Conservation (phyloP, 805 yeast genomes). For the Zygosaccharomyces kombuchaensis region DNA sequence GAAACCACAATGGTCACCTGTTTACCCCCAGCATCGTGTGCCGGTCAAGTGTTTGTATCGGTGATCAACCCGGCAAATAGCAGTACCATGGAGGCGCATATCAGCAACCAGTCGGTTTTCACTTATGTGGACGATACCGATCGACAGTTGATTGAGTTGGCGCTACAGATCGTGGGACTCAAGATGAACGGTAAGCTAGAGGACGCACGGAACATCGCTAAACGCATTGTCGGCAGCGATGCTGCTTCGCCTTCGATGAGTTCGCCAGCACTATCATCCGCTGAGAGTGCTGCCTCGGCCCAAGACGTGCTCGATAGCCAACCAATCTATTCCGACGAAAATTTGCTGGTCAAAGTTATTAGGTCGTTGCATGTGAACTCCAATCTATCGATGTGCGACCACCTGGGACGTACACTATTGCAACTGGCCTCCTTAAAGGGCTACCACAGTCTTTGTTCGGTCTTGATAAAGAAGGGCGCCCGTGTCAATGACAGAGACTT, state of each 20-base stretch:
- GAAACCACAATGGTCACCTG: constrained; percentile 90
- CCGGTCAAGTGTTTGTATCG: constrained; percentile 92
- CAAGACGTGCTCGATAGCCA: constrained; percentile 8
- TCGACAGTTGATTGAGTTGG: constrained; percentile 88
- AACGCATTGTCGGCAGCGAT: constrained; percentile 70
- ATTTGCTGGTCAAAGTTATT: constrained; percentile 45
- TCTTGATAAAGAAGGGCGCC: constrained; percentile 61
- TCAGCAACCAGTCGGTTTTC: constrained; percentile 47
- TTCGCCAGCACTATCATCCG: constrained; percentile 15
- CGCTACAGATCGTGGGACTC: constrained; percentile 92
- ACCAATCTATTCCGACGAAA: constrained; percentile 35
- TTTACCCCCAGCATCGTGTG: constrained; percentile 82
- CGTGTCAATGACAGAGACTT: constrained; percentile 68
- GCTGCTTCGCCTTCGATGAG: constrained; percentile 27
- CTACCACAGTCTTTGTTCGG: constrained; percentile 54
- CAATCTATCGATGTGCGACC: constrained; percentile 76
- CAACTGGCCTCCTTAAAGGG: constrained; percentile 82
- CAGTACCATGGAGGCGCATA: constrained; percentile 18
- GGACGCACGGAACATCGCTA: constrained; percentile 91
- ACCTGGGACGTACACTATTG: constrained; percentile 80
- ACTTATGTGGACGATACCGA: constrained; percentile 95
- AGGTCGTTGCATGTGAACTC: constrained; percentile 68
- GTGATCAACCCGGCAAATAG: constrained; percentile 48
- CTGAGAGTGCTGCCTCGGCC: constrained; percentile 4
- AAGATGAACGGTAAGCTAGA: constrained; percentile 95